These are phyloP conservation scores for Grosmannia penicillata DNA, from an alignment of 2,329 filamentous ascomycete genomes.

Conservation along the genomic window DNA sequence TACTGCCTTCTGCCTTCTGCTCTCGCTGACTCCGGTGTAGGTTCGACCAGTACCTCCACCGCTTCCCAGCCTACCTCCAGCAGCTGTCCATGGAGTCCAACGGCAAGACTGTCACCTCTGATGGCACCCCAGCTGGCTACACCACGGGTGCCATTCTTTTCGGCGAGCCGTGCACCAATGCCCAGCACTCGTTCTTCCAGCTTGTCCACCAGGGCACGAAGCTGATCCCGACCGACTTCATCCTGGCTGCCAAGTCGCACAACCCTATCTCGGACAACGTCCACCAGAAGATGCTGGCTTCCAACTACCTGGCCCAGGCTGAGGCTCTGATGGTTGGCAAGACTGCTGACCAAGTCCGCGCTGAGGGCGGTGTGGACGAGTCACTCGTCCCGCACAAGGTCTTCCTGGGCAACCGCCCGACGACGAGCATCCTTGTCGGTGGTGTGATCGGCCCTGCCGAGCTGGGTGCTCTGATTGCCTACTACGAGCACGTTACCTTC, in stretches of 20 bases:
- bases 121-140: conserved; percentile 85
- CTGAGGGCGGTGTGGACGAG: conserved; percentile 53
- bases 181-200: conserved; percentile 99
- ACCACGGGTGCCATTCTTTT: conserved; percentile 93
- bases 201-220: conserved; percentile 98
- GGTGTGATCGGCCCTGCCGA: conserved; percentile 89
- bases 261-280: conserved; percentile 86
- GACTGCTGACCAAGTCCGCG: conserved; percentile 63
- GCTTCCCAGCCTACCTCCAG: conserved; percentile 97
- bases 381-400: conserved; percentile 94
- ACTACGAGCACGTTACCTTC: conserved; percentile 98
- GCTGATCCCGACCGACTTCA: conserved; percentile 96
- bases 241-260: conserved; percentile 89
- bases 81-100: conserved; percentile 99
- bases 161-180: conserved; percentile 96
- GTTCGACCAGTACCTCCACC: conserved; percentile 98
- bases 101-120: conserved; percentile 89
- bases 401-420: conserved; percentile 94
- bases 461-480: conserved; percentile 87
- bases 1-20: not conserved
- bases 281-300: conserved; percentile 92
- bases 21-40: too few species aligned
- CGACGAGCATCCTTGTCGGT: conserved; percentile 80
- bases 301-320: conserved; percentile 81
- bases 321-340: conserved; percentile 88